Conservation (phyloP, 1,139 yeast species). For the Candida sanyaensis region DNA sequence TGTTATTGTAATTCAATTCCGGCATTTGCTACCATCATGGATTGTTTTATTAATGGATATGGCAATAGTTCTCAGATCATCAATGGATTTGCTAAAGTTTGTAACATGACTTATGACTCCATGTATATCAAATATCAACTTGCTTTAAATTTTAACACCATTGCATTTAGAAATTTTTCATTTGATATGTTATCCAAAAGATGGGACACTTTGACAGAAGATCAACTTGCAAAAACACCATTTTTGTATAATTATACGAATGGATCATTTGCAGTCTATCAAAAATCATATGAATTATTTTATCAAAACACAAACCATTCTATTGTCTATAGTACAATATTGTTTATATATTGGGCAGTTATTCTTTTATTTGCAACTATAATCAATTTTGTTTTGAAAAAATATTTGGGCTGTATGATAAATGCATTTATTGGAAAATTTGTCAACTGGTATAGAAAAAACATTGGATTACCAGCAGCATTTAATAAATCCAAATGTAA, state of each 20-base stretch:
- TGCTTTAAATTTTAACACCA: constrained; percentile 3
- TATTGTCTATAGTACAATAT: constrained; percentile 47
- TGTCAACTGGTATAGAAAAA: constrained; percentile 23
- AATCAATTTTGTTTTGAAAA: constrained; percentile 36
- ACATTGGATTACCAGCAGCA: constrained; percentile 31
- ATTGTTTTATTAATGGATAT: constrained; percentile 18
- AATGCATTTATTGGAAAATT: constrained; percentile 7
- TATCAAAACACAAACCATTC: constrained; percentile 24
- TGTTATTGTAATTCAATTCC: constrained; percentile 19
- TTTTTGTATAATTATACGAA: constrained; percentile 6
- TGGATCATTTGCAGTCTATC: constrained; percentile 5
- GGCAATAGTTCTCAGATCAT: constrained; percentile 15
- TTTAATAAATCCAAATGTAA: constrained; percentile 22
- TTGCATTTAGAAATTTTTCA: constrained; percentile 1
- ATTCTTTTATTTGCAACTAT: constrained; percentile 42
- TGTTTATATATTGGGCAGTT: constrained; percentile 50
- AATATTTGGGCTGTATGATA: constrained; percentile 34
- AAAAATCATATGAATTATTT: constrained; percentile 5
- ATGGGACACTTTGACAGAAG: constrained; percentile 5
- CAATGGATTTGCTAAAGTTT: constrained; percentile 16
- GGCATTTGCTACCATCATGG: constrained; percentile 20
- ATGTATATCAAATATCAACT: constrained; percentile 7
- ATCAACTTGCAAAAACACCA: constrained; percentile 8
- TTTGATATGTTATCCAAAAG: constrained; percentile 2
- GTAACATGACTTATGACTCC: constrained; percentile 11